Evolutionary conservation across 2,329 filamentous ascomycete species (phyloP).

Genomic region (Plenodomus tracheiphilus): DNA sequence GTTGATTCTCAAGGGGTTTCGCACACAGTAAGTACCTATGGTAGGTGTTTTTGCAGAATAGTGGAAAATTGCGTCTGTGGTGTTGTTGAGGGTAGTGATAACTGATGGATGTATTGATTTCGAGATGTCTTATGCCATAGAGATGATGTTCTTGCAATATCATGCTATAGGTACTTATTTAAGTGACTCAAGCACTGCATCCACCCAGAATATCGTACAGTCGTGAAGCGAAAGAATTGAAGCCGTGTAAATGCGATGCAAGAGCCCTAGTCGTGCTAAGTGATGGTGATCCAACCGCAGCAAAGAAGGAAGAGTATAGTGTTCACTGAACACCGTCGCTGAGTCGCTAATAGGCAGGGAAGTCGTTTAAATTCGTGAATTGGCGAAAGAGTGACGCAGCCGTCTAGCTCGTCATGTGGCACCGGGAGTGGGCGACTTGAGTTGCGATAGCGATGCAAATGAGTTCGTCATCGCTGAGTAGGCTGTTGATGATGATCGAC

Average conservation of each 20-base stretch:
- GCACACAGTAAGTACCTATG: too few relatives aligned
- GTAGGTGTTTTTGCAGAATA: too few relatives aligned
- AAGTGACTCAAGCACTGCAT: background rate
- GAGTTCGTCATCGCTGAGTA: conserved; percentile 48
- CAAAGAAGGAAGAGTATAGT: conserved; percentile 4
- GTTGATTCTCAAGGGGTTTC: too few relatives aligned
- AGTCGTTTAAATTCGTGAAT: conserved; percentile 20
- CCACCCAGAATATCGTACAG: background rate
- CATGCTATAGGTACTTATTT: background rate
- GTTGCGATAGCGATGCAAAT: conserved; percentile 45
- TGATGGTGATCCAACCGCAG: background rate
- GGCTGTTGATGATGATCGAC: conserved; percentile 22
- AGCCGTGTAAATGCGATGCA: background rate
- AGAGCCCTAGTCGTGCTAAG: background rate
- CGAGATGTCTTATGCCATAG: background rate
- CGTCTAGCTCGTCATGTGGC: conserved; percentile 9
- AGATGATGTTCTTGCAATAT: background rate
- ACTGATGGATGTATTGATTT: too few relatives aligned
- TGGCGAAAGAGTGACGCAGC: conserved; percentile 6
- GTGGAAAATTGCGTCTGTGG: too few relatives aligned
- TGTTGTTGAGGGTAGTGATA: too few relatives aligned
- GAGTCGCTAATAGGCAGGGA: conserved; percentile 19
- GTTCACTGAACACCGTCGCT: conserved; percentile 23
- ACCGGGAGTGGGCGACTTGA: conserved; percentile 18
- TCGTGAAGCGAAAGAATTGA: background rate